Base-by-base conservation (phyloP, 2,329 filamentous ascomycete genomes). In the Fusarium coicis region DNA sequence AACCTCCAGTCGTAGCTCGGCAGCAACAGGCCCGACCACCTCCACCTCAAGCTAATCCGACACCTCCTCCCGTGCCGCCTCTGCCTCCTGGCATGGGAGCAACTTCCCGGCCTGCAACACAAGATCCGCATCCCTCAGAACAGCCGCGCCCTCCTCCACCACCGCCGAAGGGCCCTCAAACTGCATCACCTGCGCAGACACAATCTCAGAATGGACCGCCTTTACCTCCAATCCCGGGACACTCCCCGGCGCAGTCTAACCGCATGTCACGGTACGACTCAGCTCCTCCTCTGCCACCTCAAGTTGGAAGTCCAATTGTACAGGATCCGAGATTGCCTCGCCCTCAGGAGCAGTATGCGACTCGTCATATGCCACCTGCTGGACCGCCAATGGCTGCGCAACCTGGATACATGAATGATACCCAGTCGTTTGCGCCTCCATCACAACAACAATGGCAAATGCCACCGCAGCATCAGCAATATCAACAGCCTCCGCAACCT, bases 1-100 rank as follows among this genome's bases (percentile, higher is more conserved):
- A 99, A 78, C 96, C 96, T 14, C 96, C 96, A 0, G 93, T 98
- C 8, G 91, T 96, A 68, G 91, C 95, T 39, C 91, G 91, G 74
- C 91, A 91, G 26, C 66, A 42, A 72, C 87, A 87, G 77, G 85
- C 86, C 49, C 81, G 81, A n/a, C 80, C 82, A 28, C 80, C 75
- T 63, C 79, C 68, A 62, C 78, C 73, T 39, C 73, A 71, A 62
- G 69, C 76, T 23, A 70, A 79, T 52, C 84, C 79, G 34, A 84
- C 85, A 64, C 90, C 91, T 54, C 92, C 93, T 37, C 91, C 92
- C 18, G 82, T 93, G n/a, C 93, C 93, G 66, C 93, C 93, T 60
- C 85, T 93, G 23, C 93, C 93, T 14, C 89, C 90, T 32, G 91
- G 92, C 76, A 84, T 92, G 66, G 83, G 67, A 37, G 34, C 67